Percentiles rank a stretch among this genome's conserved stretches.
Conservation (phyloP, 2,329 filamentous ascomycete genomes). For the Cladobotryum protrusum region DNA sequence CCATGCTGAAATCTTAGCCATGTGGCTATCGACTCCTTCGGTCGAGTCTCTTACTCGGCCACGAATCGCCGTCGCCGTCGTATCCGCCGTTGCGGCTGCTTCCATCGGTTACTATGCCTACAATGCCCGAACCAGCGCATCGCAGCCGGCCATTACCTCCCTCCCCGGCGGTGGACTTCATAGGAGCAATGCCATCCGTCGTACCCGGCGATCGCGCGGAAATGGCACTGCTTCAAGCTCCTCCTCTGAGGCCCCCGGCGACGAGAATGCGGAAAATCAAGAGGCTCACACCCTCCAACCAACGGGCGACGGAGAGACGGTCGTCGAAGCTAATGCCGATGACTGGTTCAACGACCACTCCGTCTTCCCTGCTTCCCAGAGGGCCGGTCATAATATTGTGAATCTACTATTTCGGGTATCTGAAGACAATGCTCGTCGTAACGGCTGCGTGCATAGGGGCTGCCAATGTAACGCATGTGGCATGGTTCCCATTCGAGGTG, state of each 20-base stretch:
- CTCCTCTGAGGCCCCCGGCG: conserved; percentile 34
- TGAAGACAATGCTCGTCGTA: conserved; percentile 81
- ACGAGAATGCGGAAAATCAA: conserved; percentile 35
- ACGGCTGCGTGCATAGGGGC: conserved; percentile 86
- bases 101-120: conserved; percentile 57
- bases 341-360: conserved; percentile 47
- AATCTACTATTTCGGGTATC: conserved; percentile 86
- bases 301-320: conserved; percentile 32
- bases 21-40: conserved; percentile 44
- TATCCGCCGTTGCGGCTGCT: conserved; percentile 50
- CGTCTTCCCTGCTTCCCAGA: conserved; percentile 36
- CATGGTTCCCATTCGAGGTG: conserved; percentile 80
- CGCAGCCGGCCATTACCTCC: conserved; percentile 12
- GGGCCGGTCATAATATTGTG: conserved; percentile 71
- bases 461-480: conserved; percentile 89
- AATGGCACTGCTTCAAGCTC: conserved; percentile 37
- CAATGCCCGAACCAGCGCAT: conserved; percentile 24
- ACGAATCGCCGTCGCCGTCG: conserved; percentile 48
- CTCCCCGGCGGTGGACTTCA: conserved; percentile 41
- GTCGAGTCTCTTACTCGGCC: conserved; percentile 50
- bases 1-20: conserved; percentile 31
- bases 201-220: conserved; percentile 32
- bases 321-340: conserved; percentile 37
- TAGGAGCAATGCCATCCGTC: conserved; percentile 62
- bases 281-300: conserved; percentile 23